Evolutionary conservation across 2,329 filamentous ascomycete species (phyloP), one percentile per base, ranked within the genome.

Genomic region (Penicillium verrucosum): DNA sequence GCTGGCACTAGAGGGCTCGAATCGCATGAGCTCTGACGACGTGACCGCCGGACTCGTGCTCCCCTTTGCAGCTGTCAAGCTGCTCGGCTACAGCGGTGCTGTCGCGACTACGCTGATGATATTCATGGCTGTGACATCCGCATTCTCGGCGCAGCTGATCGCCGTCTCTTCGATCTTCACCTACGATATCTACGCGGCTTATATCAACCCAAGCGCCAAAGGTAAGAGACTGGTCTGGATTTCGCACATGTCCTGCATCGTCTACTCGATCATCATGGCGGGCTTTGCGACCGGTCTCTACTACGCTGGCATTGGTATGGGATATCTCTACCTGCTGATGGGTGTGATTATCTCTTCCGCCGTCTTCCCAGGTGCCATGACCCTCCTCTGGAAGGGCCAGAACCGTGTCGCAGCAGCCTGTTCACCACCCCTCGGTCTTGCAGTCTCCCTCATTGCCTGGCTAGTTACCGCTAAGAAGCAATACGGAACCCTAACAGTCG

Each of bases 91-190:
- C 64, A 89, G 90, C 3, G 92, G 92, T 47, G 92, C 91, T 1
- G 84, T 86, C 1, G 89, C 85, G 0, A 91, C 89, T 0, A 81
- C 95, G 1, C 77, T 96, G 11, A 85, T 96, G 61, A 82, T 95
- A 52, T 95, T 96, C 78, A 90, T 96, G 86, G 92, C 92, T 23
- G 91, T 96, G 23, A 96, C 92, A 0, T 90, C 86, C 1, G 89
- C 91, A 0, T 89, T 89, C 61, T 92, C 88, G 1, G 88, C 90
- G 0, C 89, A 96, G 71, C 78, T 96, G 6, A 93, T 96, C 56
- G 90, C 92, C 2, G 90, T 95, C 1, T 93, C 89, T 1, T 92
- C 89, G 9, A 95, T 96, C 73, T 86, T 87, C 75, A 95, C 91
- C 0, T 96, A 94, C 71, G 91, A 96, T 68, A 82, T 94, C 62